Evolutionary conservation across 768 basidiomycete genomes (phyloP), one percentile per base, ranked within the genome.

Genomic region (Suillus sp.): DNA sequence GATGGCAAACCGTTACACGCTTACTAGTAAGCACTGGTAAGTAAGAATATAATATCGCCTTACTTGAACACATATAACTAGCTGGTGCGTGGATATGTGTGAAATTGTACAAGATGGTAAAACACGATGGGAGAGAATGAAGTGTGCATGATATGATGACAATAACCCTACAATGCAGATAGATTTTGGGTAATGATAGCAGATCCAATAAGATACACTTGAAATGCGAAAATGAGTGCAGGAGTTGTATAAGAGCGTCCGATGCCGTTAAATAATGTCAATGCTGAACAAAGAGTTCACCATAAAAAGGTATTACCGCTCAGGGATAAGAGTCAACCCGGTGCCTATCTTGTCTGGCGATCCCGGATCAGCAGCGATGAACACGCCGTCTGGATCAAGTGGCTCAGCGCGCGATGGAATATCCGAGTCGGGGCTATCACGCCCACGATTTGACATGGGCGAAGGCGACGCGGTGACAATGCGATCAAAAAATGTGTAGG

Each of bases 381-480:
- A 69, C 42, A 78, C 80, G 1, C 83, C 83, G 59, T 84, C 83
- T 3, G 79, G 77, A 64, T 84, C 84, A 54, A 79, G 68, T 18
- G 55, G 63, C 42, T 74, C 72, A 3, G 56, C 14, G 37, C 20
- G 69, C 25, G 62, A 58, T 40, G 67, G 72, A 13, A 45, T 42
- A 51, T 35, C 62, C 62, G 62, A 65, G 34, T 71, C 60, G n/a
- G 62, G 43, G 16, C 38, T 27, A 18, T 53, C 57, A 20, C 71
- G 70, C 38, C 76, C 80, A 4, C 69, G 64, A 27, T 78, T 79
- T 0, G 76, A 75, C 59, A 82, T 68, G 0, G 75, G 76, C 20
- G 68, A 66, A 4, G 78, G 80, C 10, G 78, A 80, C 22, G 72
- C 69, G 14, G 77, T 79, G 60, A 74, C 71, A 34, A 72, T 71